Percentiles rank a stretch among this genome's conserved stretches.
phyloP scores from a whole-genome alignment of 805 yeast species.

The Kurtzmaniella cleridarum region DNA sequence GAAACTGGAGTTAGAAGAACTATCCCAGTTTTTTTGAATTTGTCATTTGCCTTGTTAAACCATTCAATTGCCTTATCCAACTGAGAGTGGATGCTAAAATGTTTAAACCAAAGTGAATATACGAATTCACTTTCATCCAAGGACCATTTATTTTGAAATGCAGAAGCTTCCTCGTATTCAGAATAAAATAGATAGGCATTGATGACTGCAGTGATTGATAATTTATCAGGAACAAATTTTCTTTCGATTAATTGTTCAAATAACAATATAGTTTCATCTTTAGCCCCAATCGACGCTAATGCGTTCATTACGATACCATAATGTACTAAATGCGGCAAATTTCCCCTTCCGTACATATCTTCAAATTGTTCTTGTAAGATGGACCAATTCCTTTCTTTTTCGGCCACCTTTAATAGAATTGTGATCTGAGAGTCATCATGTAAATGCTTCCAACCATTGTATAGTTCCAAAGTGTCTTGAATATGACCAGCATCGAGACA shows the following conservation, averaged over 20 bases:
- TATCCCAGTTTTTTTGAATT: conserved; percentile 15
- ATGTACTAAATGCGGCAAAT: conserved; percentile 48
- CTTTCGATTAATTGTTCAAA: conserved; percentile 43
- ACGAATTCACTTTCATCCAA: conserved; percentile 14
- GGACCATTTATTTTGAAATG: conserved; percentile 23
- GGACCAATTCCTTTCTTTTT: conserved; percentile 45
- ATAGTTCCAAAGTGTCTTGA: conserved; percentile 20
- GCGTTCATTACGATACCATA: conserved; percentile 60
- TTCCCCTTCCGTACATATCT: conserved; percentile 47
- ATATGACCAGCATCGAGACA: conserved; percentile 14
- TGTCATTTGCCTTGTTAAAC: conserved; percentile 8
- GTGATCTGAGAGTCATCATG: conserved; percentile 46
- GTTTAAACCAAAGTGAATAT: conserved; percentile 24
- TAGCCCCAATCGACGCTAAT: conserved; percentile 46
- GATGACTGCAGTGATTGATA: conserved; percentile 42
- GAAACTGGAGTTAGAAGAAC: conserved; percentile 14
- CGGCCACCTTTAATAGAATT: conserved; percentile 42
- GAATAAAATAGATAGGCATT: conserved; percentile 30
- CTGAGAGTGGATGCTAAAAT: conserved; percentile 20
- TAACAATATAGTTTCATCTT: conserved; percentile 42
- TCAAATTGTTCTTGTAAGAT: conserved; percentile 54
- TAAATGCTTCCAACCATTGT: conserved; percentile 31
- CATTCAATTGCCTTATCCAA: conserved; percentile 20
- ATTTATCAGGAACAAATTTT: conserved; percentile 42
- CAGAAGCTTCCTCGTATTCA: conserved; percentile 29